Evolutionary conservation across 495 filamentous ascomycete genomes (phyloP), one percentile per base, ranked within the genome.

Genomic region (Podospora pseudopauciseta): DNA sequence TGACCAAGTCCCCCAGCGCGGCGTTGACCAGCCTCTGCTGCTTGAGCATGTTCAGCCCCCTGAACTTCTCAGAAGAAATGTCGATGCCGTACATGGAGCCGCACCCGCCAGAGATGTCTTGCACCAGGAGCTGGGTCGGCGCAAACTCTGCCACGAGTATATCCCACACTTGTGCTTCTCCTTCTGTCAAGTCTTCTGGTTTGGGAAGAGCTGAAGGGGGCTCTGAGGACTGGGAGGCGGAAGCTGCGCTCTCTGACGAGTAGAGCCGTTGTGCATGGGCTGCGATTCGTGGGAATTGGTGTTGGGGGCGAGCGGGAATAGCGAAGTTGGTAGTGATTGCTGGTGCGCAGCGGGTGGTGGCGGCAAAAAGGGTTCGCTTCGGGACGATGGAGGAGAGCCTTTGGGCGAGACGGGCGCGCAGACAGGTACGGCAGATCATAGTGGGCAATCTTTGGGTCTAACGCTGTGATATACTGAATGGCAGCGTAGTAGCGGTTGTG

Each of bases 31-130:
- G 74, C 60, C 88, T 81, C 73, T 93, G 90, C 74, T 92, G 90
- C 80, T 88, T 88, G 71, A 93, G 81, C 78, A 91, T 85, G 66
- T 80, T 81, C 69, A 86, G 64, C 32, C 90, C 90, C 62, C 85
- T 80, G 76, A 93, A 93, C 78, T 80, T 85, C 63, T 83, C 80
- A 20, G 87, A 89, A 64, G 82, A 78, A 69, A 92, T 86, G 68
- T 92, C 88, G 69, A 93, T 87, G 65, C 83, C 87, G 78, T 92
- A 93, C 90, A 93, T 92, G 66, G 85, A 87, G 59, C 90, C 90
- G 78, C 90, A 93, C 32, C 90, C 90, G 49, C 90, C 90, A n/a
- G 85, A 88, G 63, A 93, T 85, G 76, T 93, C 90, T 73, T 87
- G 88, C n/a, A 93, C 90, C 73, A 85, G 69, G 27, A 83, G 78